These are phyloP conservation scores for Berkeleyomyces basicola DNA, from an alignment of 2,329 filamentous ascomycete genomes.

Conservation along the genomic window DNA sequence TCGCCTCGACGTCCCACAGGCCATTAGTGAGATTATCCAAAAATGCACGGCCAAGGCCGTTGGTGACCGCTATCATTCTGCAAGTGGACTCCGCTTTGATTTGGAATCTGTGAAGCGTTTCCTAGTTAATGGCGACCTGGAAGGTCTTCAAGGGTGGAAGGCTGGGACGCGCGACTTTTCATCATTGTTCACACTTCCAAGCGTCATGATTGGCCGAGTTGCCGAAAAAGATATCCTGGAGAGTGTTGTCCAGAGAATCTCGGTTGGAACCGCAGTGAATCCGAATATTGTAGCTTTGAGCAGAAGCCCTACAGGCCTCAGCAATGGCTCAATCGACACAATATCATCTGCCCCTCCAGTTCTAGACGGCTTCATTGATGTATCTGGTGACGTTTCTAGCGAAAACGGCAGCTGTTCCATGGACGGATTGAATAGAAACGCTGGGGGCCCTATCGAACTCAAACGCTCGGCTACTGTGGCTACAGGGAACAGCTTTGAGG, in stretches of 20 bases:
- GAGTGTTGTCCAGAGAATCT: conserved; percentile 59
- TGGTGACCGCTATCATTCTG: conserved; percentile 75
- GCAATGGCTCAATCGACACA: conserved; percentile 32
- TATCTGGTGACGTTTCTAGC: conserved; percentile 36
- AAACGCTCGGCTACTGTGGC: conserved; percentile 4
- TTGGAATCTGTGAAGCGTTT: conserved; percentile 57
- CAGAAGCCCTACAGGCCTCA: conserved; percentile 18
- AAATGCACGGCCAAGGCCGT: conserved; percentile 87
- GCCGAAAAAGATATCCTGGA: conserved; percentile 55
- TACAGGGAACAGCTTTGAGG: neutral
- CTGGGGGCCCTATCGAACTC: conserved; percentile 16
- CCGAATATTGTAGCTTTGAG: conserved; percentile 8
- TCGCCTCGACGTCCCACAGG: conserved; percentile 69
- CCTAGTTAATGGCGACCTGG: conserved; percentile 56
- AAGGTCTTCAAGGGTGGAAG: conserved; percentile 54
- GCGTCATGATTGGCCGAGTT: conserved; percentile 62
- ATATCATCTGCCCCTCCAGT: conserved; percentile 37
- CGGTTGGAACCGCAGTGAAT: conserved; percentile 41
- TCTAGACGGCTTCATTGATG: conserved; percentile 20
- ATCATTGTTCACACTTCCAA: conserved; percentile 78
- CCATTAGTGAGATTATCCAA: conserved; percentile 66
- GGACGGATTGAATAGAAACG: conserved; percentile 31
- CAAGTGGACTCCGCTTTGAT: conserved; percentile 72
- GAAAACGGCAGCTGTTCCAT: conserved; percentile 39
- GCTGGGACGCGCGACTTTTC: conserved; percentile 77